Evolutionary conservation across 2,329 filamentous ascomycete species (phyloP).

Genomic region (Aspergillus glaucus): DNA sequence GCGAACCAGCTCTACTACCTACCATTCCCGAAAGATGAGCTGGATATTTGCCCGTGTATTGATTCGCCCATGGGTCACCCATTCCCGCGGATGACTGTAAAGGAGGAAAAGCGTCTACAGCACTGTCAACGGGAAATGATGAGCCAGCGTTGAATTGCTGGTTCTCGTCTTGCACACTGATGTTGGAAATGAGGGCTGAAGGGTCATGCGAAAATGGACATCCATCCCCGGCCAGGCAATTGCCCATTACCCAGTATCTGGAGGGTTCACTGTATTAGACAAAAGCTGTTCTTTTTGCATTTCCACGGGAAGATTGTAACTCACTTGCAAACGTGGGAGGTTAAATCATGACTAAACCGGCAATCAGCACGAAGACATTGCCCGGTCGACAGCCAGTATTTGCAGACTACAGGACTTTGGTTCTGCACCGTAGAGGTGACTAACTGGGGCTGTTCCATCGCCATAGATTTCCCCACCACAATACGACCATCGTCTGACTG

Average conservation of each 20-base stretch:
- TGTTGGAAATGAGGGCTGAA: slow-evolving; percentile 72
- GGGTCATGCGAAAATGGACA: slow-evolving; percentile 98
- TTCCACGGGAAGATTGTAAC: slow-evolving; percentile 40
- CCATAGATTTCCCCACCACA: slow-evolving; percentile 85
- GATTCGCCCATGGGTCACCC: slow-evolving; percentile 53
- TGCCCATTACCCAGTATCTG: slow-evolving; percentile 94
- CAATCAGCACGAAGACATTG: slow-evolving; percentile 93
- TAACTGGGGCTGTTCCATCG: slow-evolving; percentile 63
- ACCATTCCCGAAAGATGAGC: slow-evolving; percentile 38
- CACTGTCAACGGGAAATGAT: slow-evolving; percentile 73
- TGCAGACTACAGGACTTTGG: slow-evolving; percentile 87
- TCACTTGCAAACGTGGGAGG: slow-evolving; percentile 96
- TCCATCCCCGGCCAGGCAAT: slow-evolving; percentile 85
- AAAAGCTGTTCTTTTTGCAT: not conserved
- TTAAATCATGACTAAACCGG: slow-evolving; percentile 92
- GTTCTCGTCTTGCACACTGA: slow-evolving; percentile 59
- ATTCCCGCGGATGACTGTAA: slow-evolving; percentile 56
- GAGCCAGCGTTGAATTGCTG: slow-evolving; percentile 51
- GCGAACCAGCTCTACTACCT: slow-evolving; percentile 41
- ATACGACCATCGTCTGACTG: slow-evolving; percentile 57
- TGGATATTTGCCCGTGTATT: slow-evolving; percentile 38
- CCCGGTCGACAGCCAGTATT: slow-evolving; percentile 94
- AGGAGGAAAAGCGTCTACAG: slow-evolving; percentile 73
- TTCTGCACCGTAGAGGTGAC: slow-evolving; percentile 68
- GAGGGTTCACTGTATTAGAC: slow-evolving; percentile 18